Evolutionary conservation across 1,284 basidiomycete genomes (phyloP).

Genomic region (Ganoderma resinaceum): DNA sequence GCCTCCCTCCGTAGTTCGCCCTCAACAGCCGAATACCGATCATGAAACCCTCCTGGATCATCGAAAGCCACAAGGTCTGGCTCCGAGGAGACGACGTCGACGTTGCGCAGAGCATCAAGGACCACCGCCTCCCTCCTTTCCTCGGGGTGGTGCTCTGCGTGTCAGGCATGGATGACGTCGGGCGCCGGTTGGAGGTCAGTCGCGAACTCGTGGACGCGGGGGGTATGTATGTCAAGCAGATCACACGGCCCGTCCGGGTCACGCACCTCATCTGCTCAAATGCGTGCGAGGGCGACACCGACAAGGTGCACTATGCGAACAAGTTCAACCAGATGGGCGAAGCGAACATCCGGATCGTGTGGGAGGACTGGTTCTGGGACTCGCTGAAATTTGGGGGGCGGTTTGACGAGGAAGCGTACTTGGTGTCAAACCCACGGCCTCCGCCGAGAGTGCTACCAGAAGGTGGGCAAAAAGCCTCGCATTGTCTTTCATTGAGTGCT

Average conservation of each 20-base stretch:
- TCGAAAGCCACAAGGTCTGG: conserved; percentile 75
- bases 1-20: conserved; percentile 62
- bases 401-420: conserved; percentile 63
- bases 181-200: conserved; percentile 62
- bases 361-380: conserved; percentile 91
- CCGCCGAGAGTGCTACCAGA: conserved; percentile 48
- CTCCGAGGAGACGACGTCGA: conserved; percentile 79
- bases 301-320: conserved; percentile 74
- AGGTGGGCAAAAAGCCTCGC: conserved; percentile 21
- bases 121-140: conserved; percentile 72
- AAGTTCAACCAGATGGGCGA: conserved; percentile 72
- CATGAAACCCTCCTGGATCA: conserved; percentile 75
- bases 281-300: conserved; percentile 48
- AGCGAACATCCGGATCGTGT: conserved; percentile 73
- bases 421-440: conserved; percentile 63
- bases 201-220: conserved; percentile 58
- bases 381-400: conserved; percentile 69
- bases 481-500: no score
- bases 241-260: conserved; percentile 72
- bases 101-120: conserved; percentile 56
- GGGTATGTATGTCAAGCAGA: conserved; percentile 64
- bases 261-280: conserved; percentile 74
- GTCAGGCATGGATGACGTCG: conserved; percentile 69
- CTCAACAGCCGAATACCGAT: conserved; percentile 78
- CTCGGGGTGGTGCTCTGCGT: conserved; percentile 65